Base-by-base conservation (phyloP, 1,284 basidiomycete genomes). In the Sutorius eximius region DNA sequence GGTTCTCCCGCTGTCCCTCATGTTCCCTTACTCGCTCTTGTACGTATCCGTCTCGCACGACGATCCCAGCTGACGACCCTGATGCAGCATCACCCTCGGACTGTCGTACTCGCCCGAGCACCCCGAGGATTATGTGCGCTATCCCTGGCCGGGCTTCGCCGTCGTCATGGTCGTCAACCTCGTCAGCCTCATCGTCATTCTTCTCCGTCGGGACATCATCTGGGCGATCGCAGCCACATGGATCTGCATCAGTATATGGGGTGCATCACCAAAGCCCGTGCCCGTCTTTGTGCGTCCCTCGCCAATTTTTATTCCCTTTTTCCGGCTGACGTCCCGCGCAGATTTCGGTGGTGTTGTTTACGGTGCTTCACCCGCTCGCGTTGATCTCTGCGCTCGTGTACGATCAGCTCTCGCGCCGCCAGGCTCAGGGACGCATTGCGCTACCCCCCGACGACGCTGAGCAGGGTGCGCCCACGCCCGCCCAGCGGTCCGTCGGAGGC, bases 201-300 rank as follows among this genome's bases (percentile, higher is more conserved):
- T 79, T 1, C 24, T 78, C 4, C 73, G 83, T 5, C 75, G 80
- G 9, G 89, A 91, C 61, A 72, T 90, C 51, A 83, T 89, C 0
- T 89, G 86, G 85, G 82, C 83, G 48, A 75, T 86, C 15, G 84
- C 85, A 0, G 82, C 86, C 0, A 83, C 82, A 0, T 90, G 87
- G 88, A 77, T 88, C 24, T 83, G 80, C 54, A 72, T 85, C 15
- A 82, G 81, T 57, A 72, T 89, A 3, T 89, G 85, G 84, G 69
- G 71, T n/a, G 69, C 75, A 10, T 66, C 74, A 29, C 85, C 83
- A 0, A 88, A 88, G 58, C 83, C 85, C 1, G 74, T 75, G 11
- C 76, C 80, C 3, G 81, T 89, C 20, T 80, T 80, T 58, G 87
- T 89, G 61, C 36, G 85, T 76, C n/a, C 15, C 1, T 10, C 29